A percentile compares a stretch with the other conserved stretches of the same genome.
Conservation (phyloP, 2,329 filamentous ascomycete species). For the Verruconis gallopava region DNA sequence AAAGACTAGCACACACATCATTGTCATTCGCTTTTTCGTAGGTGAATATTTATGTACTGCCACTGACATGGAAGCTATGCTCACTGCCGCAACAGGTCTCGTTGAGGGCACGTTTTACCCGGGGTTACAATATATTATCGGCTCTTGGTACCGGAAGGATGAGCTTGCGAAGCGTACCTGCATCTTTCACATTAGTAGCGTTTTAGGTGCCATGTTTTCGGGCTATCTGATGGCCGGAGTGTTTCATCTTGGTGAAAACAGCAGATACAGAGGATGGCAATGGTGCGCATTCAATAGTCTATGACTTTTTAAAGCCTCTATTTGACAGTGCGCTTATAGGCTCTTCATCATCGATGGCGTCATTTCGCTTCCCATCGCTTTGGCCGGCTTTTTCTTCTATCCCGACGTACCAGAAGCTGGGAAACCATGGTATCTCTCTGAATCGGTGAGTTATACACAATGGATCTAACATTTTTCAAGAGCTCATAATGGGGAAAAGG, state of each 20-base stretch:
- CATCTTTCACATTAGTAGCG: conserved; percentile 38
- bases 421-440: conserved; percentile 35
- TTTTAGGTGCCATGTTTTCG: conserved; percentile 33
- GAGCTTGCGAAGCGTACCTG: conserved; percentile 40
- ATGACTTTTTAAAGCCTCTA: too few species aligned
- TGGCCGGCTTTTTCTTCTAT: conserved; percentile 36
- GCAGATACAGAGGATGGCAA: conserved; percentile 41
- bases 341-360: conserved; percentile 42
- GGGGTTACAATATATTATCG: conserved; percentile 40
- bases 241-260: conserved; percentile 35
- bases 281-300: conserved; percentile 18
- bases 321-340: conserved; percentile 17
- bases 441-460: conserved; percentile 21
- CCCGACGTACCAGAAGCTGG: conserved; percentile 40
- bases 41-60: conserved; percentile 17
- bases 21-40: conserved; percentile 37
- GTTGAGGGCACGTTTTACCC: conserved; percentile 40
- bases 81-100: conserved; percentile 20
- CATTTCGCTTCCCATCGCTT: conserved; percentile 39
- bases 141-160: conserved; percentile 37
- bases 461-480: background rate
- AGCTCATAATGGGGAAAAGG: conserved; percentile 17
- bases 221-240: conserved; percentile 44
- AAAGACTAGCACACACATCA: conserved; percentile 31
- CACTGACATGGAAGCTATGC: background rate